Evolutionary conservation across 2,329 filamentous ascomycete genomes (phyloP).

Genomic region (Lasiodiplodia citricola): DNA sequence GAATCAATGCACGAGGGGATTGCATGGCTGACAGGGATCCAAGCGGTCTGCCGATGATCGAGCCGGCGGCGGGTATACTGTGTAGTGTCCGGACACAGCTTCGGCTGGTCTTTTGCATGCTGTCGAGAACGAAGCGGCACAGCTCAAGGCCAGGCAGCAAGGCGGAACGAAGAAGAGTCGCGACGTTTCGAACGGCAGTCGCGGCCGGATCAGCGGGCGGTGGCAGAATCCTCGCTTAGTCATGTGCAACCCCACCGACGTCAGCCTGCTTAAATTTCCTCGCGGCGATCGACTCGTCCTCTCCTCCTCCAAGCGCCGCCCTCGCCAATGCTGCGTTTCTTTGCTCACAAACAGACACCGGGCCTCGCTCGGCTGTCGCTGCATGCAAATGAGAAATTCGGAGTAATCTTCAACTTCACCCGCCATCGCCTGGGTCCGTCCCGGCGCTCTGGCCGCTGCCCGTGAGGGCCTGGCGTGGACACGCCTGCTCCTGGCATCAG

Average conservation of each 20-base stretch:
- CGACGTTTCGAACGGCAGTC: not conserved
- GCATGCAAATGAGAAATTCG: slow-evolving; percentile 94
- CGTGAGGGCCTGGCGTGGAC: slow-evolving; percentile 85
- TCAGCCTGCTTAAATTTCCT: slow-evolving; percentile 19
- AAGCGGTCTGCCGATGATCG: not conserved
- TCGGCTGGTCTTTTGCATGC: not conserved
- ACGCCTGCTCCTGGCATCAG: slow-evolving; percentile 90
- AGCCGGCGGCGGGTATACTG: not conserved
- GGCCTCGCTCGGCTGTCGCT: slow-evolving; percentile 34
- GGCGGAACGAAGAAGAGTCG: not conserved
- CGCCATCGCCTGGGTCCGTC: slow-evolving; percentile 43
- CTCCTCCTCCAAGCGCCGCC: slow-evolving; percentile 70
- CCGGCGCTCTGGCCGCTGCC: slow-evolving; percentile 64
- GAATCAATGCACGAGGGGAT: not conserved
- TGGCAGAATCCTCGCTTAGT: slow-evolving; percentile 25
- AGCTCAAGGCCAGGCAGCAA: not conserved
- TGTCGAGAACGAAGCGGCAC: not conserved
- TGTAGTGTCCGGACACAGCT: not conserved
- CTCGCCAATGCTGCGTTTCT: slow-evolving; percentile 94
- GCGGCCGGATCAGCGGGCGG: slow-evolving; percentile 4
- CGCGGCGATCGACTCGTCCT: slow-evolving; percentile 34
- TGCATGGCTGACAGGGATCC: slow-evolving; percentile 1
- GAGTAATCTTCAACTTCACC: slow-evolving; percentile 84
- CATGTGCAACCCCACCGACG: not conserved
- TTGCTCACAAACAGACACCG: slow-evolving; percentile 77